Conservation (phyloP, 176 grass and related monocot genomes). For the Dactylis glomerata region DNA sequence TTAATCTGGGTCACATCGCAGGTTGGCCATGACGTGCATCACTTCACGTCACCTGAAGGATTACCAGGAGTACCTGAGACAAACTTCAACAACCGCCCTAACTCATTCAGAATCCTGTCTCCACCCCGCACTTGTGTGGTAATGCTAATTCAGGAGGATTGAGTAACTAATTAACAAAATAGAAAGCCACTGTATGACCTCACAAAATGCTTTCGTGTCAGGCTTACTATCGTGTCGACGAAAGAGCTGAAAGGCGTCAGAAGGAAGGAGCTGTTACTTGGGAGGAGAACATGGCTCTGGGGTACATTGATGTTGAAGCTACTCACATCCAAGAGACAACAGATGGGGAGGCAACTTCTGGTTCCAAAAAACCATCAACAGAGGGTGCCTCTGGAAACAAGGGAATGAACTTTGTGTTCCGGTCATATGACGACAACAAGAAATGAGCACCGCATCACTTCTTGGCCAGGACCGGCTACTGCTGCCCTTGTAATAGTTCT, state of each 20-base stretch:
- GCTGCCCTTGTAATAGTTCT: background rate
- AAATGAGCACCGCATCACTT: constrained; percentile 10
- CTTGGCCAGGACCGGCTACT: background rate
- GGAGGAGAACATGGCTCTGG: background rate
- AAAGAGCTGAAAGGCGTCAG: constrained; percentile 26
- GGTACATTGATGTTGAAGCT: constrained; percentile 6
- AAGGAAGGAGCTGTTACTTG: background rate
- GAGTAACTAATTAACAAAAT: background rate
- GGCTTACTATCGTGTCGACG: constrained; percentile 56
- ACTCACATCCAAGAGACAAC: background rate
- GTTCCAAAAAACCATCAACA: background rate
- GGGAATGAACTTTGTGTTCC: constrained; percentile 12
- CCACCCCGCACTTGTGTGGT: constrained; percentile 93
- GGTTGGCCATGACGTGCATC: constrained; percentile 75
- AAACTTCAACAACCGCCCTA: constrained; percentile 95
- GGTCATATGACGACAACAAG: background rate
- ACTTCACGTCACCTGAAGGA: constrained; percentile 92
- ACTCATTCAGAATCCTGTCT: constrained; percentile 93
- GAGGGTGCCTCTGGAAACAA: constrained; percentile 28
- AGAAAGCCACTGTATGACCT: background rate
- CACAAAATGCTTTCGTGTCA: constrained; percentile 27
- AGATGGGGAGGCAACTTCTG: background rate
- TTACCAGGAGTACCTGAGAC: constrained; percentile 83
- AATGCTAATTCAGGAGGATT: constrained; percentile 32
- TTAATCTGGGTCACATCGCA: constrained; percentile 30